Percentiles rank a stretch among this genome's conserved stretches.
Conservation (phyloP, 495 filamentous ascomycete genomes). For the Aspergillus sclerotiicarbonarius region DNA sequence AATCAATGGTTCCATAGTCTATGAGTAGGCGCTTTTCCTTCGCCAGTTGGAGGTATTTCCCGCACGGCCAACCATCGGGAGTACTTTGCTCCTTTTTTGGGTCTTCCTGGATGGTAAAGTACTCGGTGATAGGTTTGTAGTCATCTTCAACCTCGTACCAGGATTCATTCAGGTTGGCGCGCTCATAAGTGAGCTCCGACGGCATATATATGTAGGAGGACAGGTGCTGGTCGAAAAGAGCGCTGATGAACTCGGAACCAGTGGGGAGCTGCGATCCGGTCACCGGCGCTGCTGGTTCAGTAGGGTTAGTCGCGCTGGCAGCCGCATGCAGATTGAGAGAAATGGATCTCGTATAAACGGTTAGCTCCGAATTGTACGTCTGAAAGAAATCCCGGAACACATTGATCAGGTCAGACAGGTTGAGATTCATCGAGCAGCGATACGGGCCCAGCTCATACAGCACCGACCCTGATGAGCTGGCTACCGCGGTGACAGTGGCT, state of each 20-base stretch:
- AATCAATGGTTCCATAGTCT: constrained; percentile 54
- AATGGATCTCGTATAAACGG: constrained; percentile 46
- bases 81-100: constrained; percentile 44
- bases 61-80: constrained; percentile 62
- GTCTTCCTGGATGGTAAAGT: constrained; percentile 45
- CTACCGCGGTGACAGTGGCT: constrained; percentile 27
- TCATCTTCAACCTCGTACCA: constrained; percentile 52
- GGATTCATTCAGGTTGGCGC: constrained; percentile 55
- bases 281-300: constrained; percentile 37
- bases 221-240: constrained; percentile 37
- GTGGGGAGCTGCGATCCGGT: constrained; percentile 36
- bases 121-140: constrained; percentile 50
- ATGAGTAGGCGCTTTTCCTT: constrained; percentile 49
- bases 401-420: constrained; percentile 44
- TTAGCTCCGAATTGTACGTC: constrained; percentile 43
- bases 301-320: constrained; percentile 34
- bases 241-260: constrained; percentile 29
- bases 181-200: constrained; percentile 40
- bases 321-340: constrained; percentile 62
- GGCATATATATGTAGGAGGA: constrained; percentile 55
- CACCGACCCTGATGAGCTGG: constrained; percentile 32
- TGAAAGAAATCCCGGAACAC: constrained; percentile 50
- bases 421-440: constrained; percentile 51
- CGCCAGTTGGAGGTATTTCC: constrained; percentile 53
- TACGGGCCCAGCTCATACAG: constrained; percentile 54